Conservation (phyloP, 257 asterid species). For the Thymus mandschuricus region DNA sequence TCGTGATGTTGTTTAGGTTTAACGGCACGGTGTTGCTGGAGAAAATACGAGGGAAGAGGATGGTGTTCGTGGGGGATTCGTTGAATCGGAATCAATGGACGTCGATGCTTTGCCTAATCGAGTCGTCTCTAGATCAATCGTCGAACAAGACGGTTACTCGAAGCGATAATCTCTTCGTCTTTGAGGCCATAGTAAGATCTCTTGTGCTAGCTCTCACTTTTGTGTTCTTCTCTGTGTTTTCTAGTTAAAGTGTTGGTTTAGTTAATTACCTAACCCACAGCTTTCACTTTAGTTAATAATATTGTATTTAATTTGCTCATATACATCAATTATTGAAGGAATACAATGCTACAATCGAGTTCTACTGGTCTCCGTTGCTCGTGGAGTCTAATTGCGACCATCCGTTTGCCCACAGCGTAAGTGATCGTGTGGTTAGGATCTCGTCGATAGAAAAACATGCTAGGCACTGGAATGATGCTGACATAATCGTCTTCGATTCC, state of each 20-base stretch:
- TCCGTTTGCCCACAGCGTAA: constrained; percentile 14
- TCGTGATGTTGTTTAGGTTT: too few relatives aligned
- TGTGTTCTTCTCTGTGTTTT: neutral
- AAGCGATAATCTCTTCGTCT: constrained; percentile 25
- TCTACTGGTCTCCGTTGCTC: constrained; percentile 74
- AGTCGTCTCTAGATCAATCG: constrained; percentile 45
- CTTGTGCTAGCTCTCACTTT: neutral
- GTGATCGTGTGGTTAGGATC: constrained; percentile 50
- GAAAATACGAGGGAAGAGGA: constrained; percentile 50
- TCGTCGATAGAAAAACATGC: constrained; percentile 62
- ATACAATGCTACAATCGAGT: constrained; percentile 60
- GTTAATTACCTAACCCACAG: constrained; percentile 5
- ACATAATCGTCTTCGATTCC: constrained; percentile 63
- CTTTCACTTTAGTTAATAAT: too few relatives aligned
- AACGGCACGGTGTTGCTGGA: constrained; percentile 44
- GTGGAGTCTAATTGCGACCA: constrained; percentile 73
- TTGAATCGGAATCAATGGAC: constrained; percentile 55
- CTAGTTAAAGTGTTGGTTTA: neutral
- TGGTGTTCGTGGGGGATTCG: constrained; percentile 62
- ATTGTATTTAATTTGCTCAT: too few relatives aligned
- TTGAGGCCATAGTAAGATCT: constrained; percentile 42
- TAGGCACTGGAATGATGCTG: constrained; percentile 65
- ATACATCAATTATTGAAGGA: constrained; percentile 40
- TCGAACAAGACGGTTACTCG: constrained; percentile 14
- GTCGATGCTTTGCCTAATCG: constrained; percentile 54